Evolutionary conservation across 2,329 filamentous ascomycete species (phyloP).

Genomic region (Ceratocystis diversiconidia): DNA sequence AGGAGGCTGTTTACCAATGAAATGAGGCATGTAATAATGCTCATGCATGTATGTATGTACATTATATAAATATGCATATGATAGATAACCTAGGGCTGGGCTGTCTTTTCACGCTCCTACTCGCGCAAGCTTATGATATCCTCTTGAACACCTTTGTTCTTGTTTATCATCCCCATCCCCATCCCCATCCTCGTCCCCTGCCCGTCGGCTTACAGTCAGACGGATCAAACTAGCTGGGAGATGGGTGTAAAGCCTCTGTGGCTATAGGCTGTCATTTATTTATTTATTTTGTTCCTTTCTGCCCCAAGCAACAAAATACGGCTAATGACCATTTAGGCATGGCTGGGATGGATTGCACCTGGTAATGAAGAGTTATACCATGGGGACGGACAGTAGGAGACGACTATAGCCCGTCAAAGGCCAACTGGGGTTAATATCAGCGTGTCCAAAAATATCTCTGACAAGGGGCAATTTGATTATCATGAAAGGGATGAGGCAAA

Average conservation of each 20-base stretch:
- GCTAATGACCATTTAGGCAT: not conserved
- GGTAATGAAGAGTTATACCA: not conserved
- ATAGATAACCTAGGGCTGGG: not conserved
- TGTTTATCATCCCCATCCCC: not conserved
- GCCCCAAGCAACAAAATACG: not conserved
- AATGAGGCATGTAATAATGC: not conserved
- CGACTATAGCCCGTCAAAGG: not conserved
- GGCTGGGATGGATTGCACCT: not conserved
- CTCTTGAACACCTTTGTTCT: not conserved
- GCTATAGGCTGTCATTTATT: not conserved
- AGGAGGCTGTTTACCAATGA: not conserved
- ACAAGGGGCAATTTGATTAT: not conserved
- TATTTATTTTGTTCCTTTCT: not conserved
- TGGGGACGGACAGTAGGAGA: not conserved
- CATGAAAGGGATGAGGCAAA: constrained; percentile 7
- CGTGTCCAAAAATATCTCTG: not conserved
- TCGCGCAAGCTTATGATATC: not conserved
- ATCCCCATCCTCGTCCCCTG: not conserved
- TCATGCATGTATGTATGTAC: not conserved
- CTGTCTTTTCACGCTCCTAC: not conserved
- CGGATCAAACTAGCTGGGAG: not conserved
- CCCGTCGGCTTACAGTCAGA: not conserved
- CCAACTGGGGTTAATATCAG: not conserved
- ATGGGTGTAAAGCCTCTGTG: not conserved
- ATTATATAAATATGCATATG: not conserved